phyloP scores from a whole-genome alignment of 345 rosid species.

The Hirschfeldia incana region DNA sequence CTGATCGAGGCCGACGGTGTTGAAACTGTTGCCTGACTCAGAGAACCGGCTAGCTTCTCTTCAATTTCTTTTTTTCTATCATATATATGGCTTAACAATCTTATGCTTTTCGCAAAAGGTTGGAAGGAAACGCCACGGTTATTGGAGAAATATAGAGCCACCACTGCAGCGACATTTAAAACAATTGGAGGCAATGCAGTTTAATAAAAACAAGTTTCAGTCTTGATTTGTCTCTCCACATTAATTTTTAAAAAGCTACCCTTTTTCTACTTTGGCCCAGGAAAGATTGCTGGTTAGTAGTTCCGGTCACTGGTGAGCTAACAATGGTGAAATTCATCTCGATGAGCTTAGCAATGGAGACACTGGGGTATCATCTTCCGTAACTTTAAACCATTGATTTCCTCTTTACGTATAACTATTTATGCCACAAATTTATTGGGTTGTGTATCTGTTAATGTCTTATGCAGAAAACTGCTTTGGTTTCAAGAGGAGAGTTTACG shows the following conservation, averaged over 20 bases:
- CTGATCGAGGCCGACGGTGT: too few species aligned
- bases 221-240: too few species aligned
- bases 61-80: too few species aligned
- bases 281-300: constrained; percentile 19
- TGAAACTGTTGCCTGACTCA: not conserved
- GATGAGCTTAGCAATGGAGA: too few species aligned
- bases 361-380: too few species aligned
- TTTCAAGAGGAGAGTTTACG: too few species aligned
- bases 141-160: not conserved
- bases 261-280: constrained; percentile 6
- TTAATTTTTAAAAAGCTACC: too few species aligned
- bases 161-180: not conserved
- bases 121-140: not conserved
- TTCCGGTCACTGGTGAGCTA: constrained; percentile 29
- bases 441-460: constrained; percentile 4
- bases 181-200: not conserved
- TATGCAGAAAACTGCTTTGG: constrained; percentile 50
- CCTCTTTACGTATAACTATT: not conserved
- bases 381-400: too few species aligned
- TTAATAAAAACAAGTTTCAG: not conserved
- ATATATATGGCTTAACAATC: too few species aligned
- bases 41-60: too few species aligned
- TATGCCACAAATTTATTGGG: not conserved
- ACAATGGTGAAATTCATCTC: too few species aligned
- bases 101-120: not conserved